phyloP scores from a whole-genome alignment of 129 eudicot genomes.

The Artemisia argyi region DNA sequence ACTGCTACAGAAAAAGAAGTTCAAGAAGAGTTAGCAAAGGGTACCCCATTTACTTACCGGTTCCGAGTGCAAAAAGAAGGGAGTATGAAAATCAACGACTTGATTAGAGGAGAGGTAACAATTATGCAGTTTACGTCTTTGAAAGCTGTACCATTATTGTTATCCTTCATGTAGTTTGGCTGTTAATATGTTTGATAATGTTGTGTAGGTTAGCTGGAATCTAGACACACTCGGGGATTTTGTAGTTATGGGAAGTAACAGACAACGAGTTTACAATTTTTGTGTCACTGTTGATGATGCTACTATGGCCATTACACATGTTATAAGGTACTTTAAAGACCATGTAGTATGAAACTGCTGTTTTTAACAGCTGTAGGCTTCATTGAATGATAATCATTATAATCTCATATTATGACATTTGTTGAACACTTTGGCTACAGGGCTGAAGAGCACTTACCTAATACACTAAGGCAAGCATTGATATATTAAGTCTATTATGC shows the following conservation, averaged over 20 bases:
- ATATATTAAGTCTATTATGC: no score
- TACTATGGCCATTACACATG: slow-evolving; percentile 95
- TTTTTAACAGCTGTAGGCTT: slow-evolving; percentile 4
- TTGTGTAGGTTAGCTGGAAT: slow-evolving; percentile 87
- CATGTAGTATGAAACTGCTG: slow-evolving; percentile 2
- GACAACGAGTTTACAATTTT: slow-evolving; percentile 96
- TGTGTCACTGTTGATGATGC: slow-evolving; percentile 99
- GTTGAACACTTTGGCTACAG: slow-evolving; percentile 40
- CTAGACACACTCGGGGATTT: slow-evolving; percentile 95
- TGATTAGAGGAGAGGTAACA: slow-evolving; percentile 85
- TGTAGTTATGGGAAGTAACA: slow-evolving; percentile 96
- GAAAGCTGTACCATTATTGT: slow-evolving; percentile 7
- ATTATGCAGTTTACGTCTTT: slow-evolving; percentile 13
- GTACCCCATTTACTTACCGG: slow-evolving; percentile 84
- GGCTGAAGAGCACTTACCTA: slow-evolving; percentile 98
- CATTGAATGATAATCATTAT: slow-evolving; percentile 9
- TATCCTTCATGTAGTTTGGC: slow-evolving; percentile 7
- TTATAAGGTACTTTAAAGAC: slow-evolving; percentile 62
- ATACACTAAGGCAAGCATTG: slow-evolving; percentile 93
- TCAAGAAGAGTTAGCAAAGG: slow-evolving; percentile 75
- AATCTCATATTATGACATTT: slow-evolving; percentile 14
- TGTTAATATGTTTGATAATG: slow-evolving; percentile 51
- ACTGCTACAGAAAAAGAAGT: slow-evolving; percentile 70
- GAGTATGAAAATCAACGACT: slow-evolving; percentile 67
- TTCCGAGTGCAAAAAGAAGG: slow-evolving; percentile 92